Percentiles rank a stretch among this genome's conserved stretches.
Conservation (phyloP, 805 yeast species). For the Candida xiaguanensis region DNA sequence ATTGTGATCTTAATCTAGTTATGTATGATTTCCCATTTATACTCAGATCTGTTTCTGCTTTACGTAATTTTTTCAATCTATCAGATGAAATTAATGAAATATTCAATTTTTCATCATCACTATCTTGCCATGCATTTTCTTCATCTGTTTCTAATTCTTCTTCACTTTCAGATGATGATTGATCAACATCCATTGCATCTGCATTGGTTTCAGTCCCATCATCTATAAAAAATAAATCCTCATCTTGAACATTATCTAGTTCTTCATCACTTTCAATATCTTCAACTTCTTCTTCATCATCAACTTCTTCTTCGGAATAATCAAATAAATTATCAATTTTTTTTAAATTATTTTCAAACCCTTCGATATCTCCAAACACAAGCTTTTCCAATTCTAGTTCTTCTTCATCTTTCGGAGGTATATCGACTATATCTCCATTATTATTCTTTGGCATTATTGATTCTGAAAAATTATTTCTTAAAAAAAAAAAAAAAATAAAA, state of each 20-base stretch:
- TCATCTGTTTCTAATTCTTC: slow-evolving; percentile 22
- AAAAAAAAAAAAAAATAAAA: slow-evolving; percentile 2
- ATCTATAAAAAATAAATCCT: slow-evolving; percentile 40
- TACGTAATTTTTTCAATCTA: slow-evolving; percentile 68
- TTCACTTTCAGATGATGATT: slow-evolving; percentile 10
- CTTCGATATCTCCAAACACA: slow-evolving; percentile 84
- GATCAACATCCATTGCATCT: slow-evolving; percentile 18
- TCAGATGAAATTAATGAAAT: slow-evolving; percentile 60
- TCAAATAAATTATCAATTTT: slow-evolving; percentile 56
- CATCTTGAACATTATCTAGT: slow-evolving; percentile 31
- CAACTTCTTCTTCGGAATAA: slow-evolving; percentile 29
- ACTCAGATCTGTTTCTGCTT: slow-evolving; percentile 47
- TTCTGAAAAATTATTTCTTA: neutral
- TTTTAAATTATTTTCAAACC: slow-evolving; percentile 64
- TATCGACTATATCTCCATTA: slow-evolving; percentile 18
- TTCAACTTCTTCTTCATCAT: slow-evolving; percentile 19
- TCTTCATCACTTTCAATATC: slow-evolving; percentile 34
- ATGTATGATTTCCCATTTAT: slow-evolving; percentile 61
- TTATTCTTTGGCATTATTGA: slow-evolving; percentile 12
- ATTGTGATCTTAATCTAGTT: slow-evolving; percentile 66
- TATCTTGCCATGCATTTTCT: slow-evolving; percentile 69
- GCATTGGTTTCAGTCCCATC: slow-evolving; percentile 38
- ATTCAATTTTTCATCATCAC: slow-evolving; percentile 77
- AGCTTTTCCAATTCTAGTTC: slow-evolving; percentile 75
- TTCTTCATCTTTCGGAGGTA: slow-evolving; percentile 79